phyloP scores from a whole-genome alignment of 805 yeast genomes.

The Wickerhamiella qilinensis region DNA sequence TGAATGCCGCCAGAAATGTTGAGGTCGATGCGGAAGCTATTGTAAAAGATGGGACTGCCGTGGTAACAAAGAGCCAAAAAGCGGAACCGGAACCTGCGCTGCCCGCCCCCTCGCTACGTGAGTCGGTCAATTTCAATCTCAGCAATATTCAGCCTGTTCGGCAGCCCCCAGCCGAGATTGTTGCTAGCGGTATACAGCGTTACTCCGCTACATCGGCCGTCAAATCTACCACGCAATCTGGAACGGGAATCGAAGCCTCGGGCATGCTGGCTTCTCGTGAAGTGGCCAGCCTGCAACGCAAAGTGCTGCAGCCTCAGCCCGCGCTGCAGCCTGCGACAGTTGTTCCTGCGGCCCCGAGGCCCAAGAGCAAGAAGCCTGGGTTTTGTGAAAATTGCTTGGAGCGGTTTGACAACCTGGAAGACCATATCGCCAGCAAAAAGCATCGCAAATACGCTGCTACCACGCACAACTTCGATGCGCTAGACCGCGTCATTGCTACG shows the following conservation, averaged over 20 bases:
- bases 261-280: constrained; percentile 24
- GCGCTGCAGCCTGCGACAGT: constrained; percentile 6
- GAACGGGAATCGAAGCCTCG: constrained; percentile 19
- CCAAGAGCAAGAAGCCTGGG: constrained; percentile 33
- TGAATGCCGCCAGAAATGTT: no score
- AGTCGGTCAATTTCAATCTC: neutral
- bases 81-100: neutral
- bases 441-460: constrained; percentile 70
- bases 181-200: constrained; percentile 44
- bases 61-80: neutral
- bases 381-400: constrained; percentile 90
- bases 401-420: constrained; percentile 63
- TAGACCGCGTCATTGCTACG: constrained; percentile 60
- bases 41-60: neutral
- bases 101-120: neutral
- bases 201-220: constrained; percentile 25
- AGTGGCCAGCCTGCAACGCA: constrained; percentile 27
- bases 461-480: constrained; percentile 53
- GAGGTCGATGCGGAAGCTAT: neutral
- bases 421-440: constrained; percentile 50
- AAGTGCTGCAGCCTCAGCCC: constrained; percentile 15
- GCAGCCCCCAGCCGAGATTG: constrained; percentile 29
- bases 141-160: neutral
- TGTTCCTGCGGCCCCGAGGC: constrained; percentile 8
- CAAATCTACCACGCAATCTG: constrained; percentile 19